These are phyloP conservation scores for Dacryopinax primogenitus DNA, from an alignment of 768 basidiomycete species.

Conservation along the genomic window DNA sequence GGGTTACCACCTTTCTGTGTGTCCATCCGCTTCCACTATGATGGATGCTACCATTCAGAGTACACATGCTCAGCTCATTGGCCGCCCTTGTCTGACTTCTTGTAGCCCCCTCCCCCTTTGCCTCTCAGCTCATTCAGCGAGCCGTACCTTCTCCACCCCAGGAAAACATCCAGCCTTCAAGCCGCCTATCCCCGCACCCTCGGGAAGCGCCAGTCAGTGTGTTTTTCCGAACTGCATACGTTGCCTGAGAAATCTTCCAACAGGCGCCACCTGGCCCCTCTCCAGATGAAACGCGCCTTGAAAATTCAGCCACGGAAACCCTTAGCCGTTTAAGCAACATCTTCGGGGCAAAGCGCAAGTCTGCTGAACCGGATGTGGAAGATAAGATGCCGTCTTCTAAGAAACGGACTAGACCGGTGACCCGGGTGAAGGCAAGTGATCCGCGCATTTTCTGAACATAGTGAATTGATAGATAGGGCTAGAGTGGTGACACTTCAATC, in stretches of 20 bases:
- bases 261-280: conserved; percentile 24
- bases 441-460: conserved; percentile 25
- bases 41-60: background rate
- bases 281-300: conserved; percentile 18
- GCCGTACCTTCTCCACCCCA: conserved; percentile 28
- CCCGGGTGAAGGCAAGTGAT: conserved; percentile 28
- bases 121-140: background rate
- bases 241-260: too few relatives aligned
- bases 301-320: conserved; percentile 31
- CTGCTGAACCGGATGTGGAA: conserved; percentile 28
- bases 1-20: background rate
- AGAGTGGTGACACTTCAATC: background rate
- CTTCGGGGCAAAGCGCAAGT: conserved; percentile 53
- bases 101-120: too few relatives aligned
- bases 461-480: background rate
- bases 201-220: background rate
- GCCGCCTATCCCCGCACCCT: conserved; percentile 16
- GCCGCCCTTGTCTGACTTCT: too few relatives aligned
- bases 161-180: conserved; percentile 36
- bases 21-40: background rate
- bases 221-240: too few relatives aligned
- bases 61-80: background rate
- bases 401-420: conserved; percentile 27
- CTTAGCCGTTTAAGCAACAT: conserved; percentile 57
- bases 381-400: conserved; percentile 27